Evolutionary conservation across 1,284 basidiomycete species (phyloP).

Genomic region (Kwoniella shivajii): DNA sequence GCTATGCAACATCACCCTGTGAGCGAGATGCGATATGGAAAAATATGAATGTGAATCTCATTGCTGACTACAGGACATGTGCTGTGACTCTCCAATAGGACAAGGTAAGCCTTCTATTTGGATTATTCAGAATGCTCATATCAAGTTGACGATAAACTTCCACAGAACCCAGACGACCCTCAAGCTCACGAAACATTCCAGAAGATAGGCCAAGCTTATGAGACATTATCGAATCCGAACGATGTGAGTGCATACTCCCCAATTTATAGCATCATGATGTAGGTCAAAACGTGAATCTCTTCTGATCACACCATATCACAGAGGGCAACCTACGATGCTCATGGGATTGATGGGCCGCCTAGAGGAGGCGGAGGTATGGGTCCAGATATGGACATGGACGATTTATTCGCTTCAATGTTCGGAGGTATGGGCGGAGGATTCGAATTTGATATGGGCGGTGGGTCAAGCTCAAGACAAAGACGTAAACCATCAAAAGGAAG

Average conservation of each 20-base stretch:
- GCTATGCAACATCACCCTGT: constrained; percentile 89
- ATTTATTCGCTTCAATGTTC: constrained; percentile 80
- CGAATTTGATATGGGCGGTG: constrained; percentile 58
- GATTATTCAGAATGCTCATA: too few relatives aligned
- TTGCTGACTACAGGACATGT: not conserved
- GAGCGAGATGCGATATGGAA: constrained; percentile 48
- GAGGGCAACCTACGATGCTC: constrained; percentile 76
- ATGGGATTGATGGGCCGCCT: constrained; percentile 65
- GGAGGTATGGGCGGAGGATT: constrained; percentile 56
- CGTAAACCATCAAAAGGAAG: constrained; percentile 58
- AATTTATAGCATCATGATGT: not conserved
- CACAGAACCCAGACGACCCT: constrained; percentile 52
- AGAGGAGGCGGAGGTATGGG: constrained; percentile 60
- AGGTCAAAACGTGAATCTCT: not conserved
- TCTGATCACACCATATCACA: constrained; percentile 43
- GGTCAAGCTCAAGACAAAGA: constrained; percentile 51
- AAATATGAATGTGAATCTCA: not conserved
- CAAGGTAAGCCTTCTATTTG: constrained; percentile 59
- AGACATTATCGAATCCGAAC: constrained; percentile 77
- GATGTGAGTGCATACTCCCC: constrained; percentile 30
- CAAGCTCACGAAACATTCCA: constrained; percentile 77
- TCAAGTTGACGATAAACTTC: not conserved
- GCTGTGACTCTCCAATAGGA: not conserved
- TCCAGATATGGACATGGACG: constrained; percentile 64
- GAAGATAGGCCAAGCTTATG: constrained; percentile 87